Base-by-base conservation (phyloP, 768 basidiomycete genomes). In the Mycena capillaripes region DNA sequence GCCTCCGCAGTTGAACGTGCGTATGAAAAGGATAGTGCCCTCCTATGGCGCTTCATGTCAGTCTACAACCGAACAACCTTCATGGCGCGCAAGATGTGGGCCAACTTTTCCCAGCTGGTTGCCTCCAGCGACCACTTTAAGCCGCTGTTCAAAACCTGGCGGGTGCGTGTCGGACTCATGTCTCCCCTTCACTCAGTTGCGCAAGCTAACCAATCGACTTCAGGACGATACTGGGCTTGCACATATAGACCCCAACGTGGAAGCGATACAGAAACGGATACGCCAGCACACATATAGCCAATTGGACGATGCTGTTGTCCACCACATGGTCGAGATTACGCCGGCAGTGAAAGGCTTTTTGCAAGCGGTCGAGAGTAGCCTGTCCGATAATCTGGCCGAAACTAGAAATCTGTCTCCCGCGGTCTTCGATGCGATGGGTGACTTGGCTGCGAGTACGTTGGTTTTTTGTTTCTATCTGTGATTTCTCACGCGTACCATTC, bases 1-100 rank as follows among this genome's bases (percentile, higher is more conserved):
- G 44, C 71, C 25, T 58, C 71, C 27, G 71, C 71, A 14, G 61
- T 73, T 27, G 71, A 73, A 32, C 71, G 71, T 7, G 71, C 67
- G 21, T 73, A 73, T 59, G 9, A 50, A 29, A 52, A 52, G 53
- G 71, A 73, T 55, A 19, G 19, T 27, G 42, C 56, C 5, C 56
- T 73, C 17, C 30, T 73, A n/a, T 73, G 71, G 71, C 58, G 61
- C 16, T 56, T 73, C 36, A 34, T 72, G 32, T 48, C 60, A 17
- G 59, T 62, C 1, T 55, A 52, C 27, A 25, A 69, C 44, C 57
- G 34, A 16, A 38, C 40, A 2, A 2, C 5, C 48, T 17, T 9
- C 8, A 55, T 62, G 55, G 21, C 25, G 9, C 57, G 69, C 29
- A 66, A 66, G 25, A 64, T 71, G 64, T 71, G 56, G 48, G 56